Base-by-base conservation (phyloP, 2,329 filamentous ascomycete species). In the Juglanconis juglandina region DNA sequence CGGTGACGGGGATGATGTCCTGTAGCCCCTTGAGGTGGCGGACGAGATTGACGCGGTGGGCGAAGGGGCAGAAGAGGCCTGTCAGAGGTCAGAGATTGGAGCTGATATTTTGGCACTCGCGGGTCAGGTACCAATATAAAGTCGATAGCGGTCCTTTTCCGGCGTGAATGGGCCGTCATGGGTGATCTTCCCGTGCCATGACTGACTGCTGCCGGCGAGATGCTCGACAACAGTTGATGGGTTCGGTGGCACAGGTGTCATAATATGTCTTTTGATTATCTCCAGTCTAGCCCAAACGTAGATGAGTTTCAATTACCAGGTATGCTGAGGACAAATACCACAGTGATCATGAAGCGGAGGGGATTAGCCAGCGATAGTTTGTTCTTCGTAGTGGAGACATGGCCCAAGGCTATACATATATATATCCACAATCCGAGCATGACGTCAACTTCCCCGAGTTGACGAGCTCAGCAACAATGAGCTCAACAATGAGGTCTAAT, bases 21-120 rank as follows among this genome's bases (percentile, higher is more conserved):
- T 81, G 75, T 2, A 88, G 77, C 39, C 82, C 81, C 67, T 86
- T 85, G 53, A 88, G 74, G 53, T 85, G 77, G 5, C 84, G 77
- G 8, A 84, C 75, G 10, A 88, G 72, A 65, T 85, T 86, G 14
- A 72, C 81, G 10, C 85, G 79, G 67, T 88, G 86, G 2, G 86
- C 85, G 65, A 87, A 88, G 2, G 85, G 86, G 66, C 85, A 88
- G 73, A 88, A 88, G 34, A 87, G 77, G 24, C 84, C 81, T 78
- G 66, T 65, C 53, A 64, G 66, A n/a, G 65, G 60, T 39, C 70
- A 11, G 53, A 5, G 24, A 24, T 24, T 14, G 14, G 7, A 52
- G 44, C 8, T 50, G 14, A 8, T 24, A 4, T 49, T 5, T 46
- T 6, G 10, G 30, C 17, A 1, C n/a, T 30, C 48, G 17, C 8